These are phyloP conservation scores for Dentipellis sp. DNA, from an alignment of 768 basidiomycete species.

Conservation along the genomic window DNA sequence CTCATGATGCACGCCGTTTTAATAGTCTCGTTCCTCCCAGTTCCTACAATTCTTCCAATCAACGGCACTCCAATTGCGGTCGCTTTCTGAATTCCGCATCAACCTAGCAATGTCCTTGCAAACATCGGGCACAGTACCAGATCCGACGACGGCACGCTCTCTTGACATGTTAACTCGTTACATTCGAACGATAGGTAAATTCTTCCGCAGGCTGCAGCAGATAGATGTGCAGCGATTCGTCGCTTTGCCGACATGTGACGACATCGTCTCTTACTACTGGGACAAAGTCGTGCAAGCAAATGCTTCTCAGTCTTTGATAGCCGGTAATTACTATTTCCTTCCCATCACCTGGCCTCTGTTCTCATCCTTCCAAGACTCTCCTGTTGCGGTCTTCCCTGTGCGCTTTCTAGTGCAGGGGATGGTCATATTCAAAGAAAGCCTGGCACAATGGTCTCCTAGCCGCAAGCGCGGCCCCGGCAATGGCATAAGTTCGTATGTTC, in stretches of 20 bases:
- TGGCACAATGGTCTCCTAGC: conserved; percentile 66
- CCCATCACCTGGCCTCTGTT: neutral
- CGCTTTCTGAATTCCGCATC: conserved; percentile 49
- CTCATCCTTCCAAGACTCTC: conserved; percentile 38
- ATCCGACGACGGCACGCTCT: conserved; percentile 31
- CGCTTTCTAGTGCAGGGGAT: conserved; percentile 77
- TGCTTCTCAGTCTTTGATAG: conserved; percentile 38
- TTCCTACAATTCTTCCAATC: conserved; percentile 51
- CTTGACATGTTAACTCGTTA: conserved; percentile 59
- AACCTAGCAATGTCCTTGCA: conserved; percentile 37
- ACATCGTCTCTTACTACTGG: conserved; percentile 77
- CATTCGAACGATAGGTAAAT: conserved; percentile 66
- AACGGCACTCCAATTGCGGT: conserved; percentile 46
- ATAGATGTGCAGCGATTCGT: conserved; percentile 51
- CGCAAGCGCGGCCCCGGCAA: conserved; percentile 53
- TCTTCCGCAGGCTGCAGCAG: conserved; percentile 69
- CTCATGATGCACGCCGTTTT: neutral
- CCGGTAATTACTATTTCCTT: conserved; percentile 31
- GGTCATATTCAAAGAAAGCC: conserved; percentile 77
- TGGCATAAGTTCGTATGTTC: conserved; percentile 38
- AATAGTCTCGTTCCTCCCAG: conserved; percentile 26
- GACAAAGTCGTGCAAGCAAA: conserved; percentile 69
- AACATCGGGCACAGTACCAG: conserved; percentile 23
- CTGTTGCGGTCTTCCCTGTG: conserved; percentile 60
- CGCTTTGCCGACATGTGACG: conserved; percentile 49